Conservation (phyloP, 495 filamentous ascomycete species). For the Penicillium tannophilum region DNA sequence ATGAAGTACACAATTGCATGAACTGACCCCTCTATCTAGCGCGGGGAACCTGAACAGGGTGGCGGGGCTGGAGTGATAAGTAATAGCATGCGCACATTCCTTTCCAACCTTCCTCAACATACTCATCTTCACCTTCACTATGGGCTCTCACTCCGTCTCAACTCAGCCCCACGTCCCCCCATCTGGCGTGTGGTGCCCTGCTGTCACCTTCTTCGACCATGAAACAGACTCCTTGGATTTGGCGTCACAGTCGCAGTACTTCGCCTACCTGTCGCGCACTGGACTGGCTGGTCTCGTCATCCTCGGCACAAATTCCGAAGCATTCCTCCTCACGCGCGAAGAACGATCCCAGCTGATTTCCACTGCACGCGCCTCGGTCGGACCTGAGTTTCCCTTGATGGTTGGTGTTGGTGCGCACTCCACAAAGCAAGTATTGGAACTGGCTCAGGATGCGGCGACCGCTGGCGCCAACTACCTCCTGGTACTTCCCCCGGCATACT, state of each 20-base stretch:
- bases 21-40: background rate
- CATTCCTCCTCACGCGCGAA: constrained; percentile 63
- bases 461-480: constrained; percentile 63
- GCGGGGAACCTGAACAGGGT: background rate
- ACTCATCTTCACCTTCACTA: background rate
- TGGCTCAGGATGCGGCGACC: constrained; percentile 55
- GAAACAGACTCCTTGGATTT: constrained; percentile 54
- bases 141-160: constrained; percentile 15
- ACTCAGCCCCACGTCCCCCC: constrained; percentile 27
- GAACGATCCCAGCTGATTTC: constrained; percentile 56
- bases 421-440: constrained; percentile 62
- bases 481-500: constrained; percentile 66
- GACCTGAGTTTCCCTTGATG: constrained; percentile 58
- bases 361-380: constrained; percentile 54
- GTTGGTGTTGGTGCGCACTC: constrained; percentile 66
- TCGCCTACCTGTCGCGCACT: constrained; percentile 53
- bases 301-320: constrained; percentile 67
- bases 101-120: too few species aligned
- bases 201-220: constrained; percentile 55
- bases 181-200: constrained; percentile 23
- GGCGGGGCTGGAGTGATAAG: background rate
- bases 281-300: constrained; percentile 62
- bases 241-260: constrained; percentile 53
- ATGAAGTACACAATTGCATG: background rate
- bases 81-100: background rate